Evolutionary conservation across 768 basidiomycete species (phyloP).

Genomic region (Tulasnella sp.): DNA sequence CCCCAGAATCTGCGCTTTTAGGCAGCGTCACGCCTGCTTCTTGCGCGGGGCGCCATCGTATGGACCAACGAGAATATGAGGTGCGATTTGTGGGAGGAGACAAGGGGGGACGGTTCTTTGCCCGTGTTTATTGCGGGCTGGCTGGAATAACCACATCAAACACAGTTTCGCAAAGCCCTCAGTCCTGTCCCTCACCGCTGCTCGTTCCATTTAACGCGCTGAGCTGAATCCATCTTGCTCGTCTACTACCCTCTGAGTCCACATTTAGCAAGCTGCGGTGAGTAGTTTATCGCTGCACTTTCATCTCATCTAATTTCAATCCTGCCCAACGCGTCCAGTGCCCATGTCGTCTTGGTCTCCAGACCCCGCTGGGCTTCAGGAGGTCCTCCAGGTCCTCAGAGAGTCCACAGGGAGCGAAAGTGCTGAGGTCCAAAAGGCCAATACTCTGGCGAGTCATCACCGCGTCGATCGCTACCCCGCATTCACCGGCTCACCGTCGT

Average conservation of each 20-base stretch:
- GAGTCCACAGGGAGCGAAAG: slow-evolving; percentile 74
- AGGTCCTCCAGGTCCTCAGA: slow-evolving; percentile 84
- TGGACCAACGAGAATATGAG: no score
- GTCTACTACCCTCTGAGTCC: not conserved
- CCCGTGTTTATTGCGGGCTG: not conserved
- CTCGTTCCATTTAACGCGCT: not conserved
- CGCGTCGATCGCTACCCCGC: slow-evolving; percentile 18
- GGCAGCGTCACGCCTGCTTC: no score
- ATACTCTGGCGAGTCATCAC: slow-evolving; percentile 56
- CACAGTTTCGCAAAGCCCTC: slow-evolving; percentile 3
- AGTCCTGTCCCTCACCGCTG: not conserved
- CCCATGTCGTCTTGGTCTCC: slow-evolving; percentile 66
- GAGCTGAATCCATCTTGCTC: not conserved
- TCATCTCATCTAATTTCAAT: slow-evolving; percentile 8
- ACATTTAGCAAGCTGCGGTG: not conserved
- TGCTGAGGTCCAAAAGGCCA: slow-evolving; percentile 54
- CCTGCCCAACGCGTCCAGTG: slow-evolving; percentile 5
- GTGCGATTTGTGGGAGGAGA: not conserved
- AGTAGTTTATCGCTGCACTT: not conserved
- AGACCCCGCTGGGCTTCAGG: slow-evolving; percentile 72
- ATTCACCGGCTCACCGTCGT: slow-evolving; percentile 3
- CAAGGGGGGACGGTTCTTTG: not conserved
- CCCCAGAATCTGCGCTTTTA: no score
- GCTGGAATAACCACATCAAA: slow-evolving; percentile 7
- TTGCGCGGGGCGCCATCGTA: no score